phyloP scores from a whole-genome alignment of 345 rosid genomes.

The Gossypium thurberi region DNA sequence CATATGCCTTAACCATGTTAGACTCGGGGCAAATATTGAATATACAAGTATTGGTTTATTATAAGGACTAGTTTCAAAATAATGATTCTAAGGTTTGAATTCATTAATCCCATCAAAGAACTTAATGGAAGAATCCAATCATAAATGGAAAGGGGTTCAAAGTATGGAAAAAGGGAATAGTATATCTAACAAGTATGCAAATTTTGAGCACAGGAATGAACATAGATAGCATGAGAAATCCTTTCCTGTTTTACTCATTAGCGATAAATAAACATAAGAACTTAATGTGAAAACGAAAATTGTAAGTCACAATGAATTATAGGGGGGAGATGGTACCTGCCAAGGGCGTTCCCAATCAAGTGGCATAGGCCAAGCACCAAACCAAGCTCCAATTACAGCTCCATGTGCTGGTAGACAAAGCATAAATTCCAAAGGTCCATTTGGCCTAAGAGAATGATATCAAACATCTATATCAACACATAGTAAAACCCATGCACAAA shows the following conservation, averaged over 20 bases:
- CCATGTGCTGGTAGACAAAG: conserved; percentile 70
- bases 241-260: not conserved
- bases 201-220: not conserved
- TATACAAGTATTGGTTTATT: not conserved
- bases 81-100: not conserved
- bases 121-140: not conserved
- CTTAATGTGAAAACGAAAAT: not conserved
- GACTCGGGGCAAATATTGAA: not conserved
- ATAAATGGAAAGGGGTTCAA: not conserved
- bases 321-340: conserved; percentile 53
- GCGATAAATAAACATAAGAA: not conserved
- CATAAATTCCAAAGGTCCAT: conserved; percentile 54
- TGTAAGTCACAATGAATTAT: not conserved
- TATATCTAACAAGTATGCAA: not conserved
- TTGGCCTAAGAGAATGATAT: conserved; percentile 38
- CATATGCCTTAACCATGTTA: not conserved
- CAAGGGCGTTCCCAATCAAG: conserved; percentile 99
- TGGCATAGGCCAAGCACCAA: conserved; percentile 99
- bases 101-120: not conserved
- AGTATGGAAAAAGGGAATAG: not conserved
- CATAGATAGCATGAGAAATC: not conserved
- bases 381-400: conserved; percentile 82
- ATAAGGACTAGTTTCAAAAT: not conserved
- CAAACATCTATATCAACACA: conserved; percentile 13
- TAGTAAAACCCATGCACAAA: not conserved